These are phyloP conservation scores for Amyloporia xantha DNA, from an alignment of 768 basidiomycete genomes.

Conservation along the genomic window DNA sequence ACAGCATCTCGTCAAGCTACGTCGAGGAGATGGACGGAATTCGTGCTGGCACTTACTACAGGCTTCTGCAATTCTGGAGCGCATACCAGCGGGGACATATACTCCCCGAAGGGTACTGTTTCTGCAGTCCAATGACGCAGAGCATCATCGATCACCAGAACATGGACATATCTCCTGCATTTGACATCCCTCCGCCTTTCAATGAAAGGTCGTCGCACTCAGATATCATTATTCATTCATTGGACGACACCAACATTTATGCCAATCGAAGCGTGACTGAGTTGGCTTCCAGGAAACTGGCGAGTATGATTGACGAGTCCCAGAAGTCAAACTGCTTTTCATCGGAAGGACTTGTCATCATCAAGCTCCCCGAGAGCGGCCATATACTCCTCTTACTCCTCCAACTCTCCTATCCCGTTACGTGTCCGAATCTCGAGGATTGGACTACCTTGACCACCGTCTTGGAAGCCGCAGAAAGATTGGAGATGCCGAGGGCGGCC, in stretches of 20 bases:
- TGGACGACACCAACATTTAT: slow-evolving; percentile 42
- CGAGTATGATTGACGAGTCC: slow-evolving; percentile 34
- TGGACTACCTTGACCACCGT: slow-evolving; percentile 10
- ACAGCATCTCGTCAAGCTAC: background rate
- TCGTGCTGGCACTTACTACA: slow-evolving; percentile 1
- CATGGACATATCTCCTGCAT: slow-evolving; percentile 7
- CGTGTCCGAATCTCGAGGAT: slow-evolving; percentile 2
- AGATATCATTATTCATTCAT: slow-evolving; percentile 1
- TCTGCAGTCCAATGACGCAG: background rate
- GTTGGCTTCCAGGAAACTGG: slow-evolving; percentile 52
- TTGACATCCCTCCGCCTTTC: slow-evolving; percentile 17
- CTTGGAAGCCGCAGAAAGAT: slow-evolving; percentile 19
- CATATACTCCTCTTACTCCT: slow-evolving; percentile 13
- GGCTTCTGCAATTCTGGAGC: slow-evolving; percentile 4
- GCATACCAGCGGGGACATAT: background rate
- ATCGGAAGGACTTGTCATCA: background rate
- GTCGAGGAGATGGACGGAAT: slow-evolving; percentile 1
- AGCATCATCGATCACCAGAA: no score
- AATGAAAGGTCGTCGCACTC: background rate
- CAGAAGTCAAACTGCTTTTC: no score
- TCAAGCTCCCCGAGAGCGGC: slow-evolving; percentile 9
- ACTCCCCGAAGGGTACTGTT: background rate
- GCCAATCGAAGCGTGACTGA: slow-evolving; percentile 49
- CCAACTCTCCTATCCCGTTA: slow-evolving; percentile 16
- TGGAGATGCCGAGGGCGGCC: slow-evolving; percentile 14